Conservation (phyloP, 306 rosid genomes). For the Erythrophleum fordii region DNA sequence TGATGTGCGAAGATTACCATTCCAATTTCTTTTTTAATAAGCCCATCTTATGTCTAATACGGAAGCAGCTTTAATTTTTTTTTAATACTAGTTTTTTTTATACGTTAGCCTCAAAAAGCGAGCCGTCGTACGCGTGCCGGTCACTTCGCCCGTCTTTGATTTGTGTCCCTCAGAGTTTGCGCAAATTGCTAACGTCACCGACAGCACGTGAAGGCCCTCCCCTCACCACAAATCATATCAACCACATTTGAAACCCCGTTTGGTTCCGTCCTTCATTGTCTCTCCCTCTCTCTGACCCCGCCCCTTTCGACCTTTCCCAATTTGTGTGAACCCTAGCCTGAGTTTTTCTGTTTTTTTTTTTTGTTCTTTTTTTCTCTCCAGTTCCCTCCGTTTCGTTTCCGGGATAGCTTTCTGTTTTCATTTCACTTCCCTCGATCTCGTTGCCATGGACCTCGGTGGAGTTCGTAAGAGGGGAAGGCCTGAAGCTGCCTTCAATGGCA, state of each 20-base stretch:
- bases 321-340: conserved; percentile 40
- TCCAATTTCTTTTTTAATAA: no score
- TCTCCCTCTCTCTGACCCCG: not conserved
- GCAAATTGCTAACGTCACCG: conserved; percentile 4
- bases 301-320: not conserved
- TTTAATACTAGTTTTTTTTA: no score
- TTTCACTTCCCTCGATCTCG: not conserved
- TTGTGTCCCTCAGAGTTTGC: not conserved
- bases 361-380: not conserved
- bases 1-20: no score
- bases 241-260: conserved; percentile 34
- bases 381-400: not conserved
- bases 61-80: no score
- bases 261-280: not conserved
- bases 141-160: not conserved
- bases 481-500: conserved; percentile 69
- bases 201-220: conserved; percentile 13
- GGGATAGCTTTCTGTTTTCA: not conserved
- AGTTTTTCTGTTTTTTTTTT: not conserved
- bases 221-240: not conserved
- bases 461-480: conserved; percentile 72
- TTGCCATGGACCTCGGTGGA: conserved; percentile 57
- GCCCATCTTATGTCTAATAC: no score
- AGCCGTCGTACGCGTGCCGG: no score
- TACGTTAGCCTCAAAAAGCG: no score